Conservation (phyloP, 805 yeast genomes). For the Lipomyces sp. region DNA sequence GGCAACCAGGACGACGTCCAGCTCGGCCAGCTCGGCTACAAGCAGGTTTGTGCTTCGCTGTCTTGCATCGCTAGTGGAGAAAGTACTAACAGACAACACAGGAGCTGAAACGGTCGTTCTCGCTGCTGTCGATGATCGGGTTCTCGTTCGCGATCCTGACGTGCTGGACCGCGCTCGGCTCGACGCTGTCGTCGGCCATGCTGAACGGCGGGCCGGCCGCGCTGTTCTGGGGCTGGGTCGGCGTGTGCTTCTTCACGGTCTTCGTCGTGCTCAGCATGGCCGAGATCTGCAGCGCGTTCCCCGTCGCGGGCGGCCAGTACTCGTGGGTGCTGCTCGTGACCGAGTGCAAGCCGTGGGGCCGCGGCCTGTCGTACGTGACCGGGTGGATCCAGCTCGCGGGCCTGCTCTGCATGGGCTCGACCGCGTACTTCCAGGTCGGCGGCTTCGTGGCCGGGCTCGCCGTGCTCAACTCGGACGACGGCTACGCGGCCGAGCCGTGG, state of each 20-base stretch:
- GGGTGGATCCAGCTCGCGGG: constrained; percentile 33
- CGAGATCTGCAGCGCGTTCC: constrained; percentile 62
- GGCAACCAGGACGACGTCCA: constrained; percentile 9
- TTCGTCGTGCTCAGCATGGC: constrained; percentile 62
- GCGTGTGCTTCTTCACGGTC: constrained; percentile 54
- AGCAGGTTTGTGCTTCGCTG: constrained; percentile 32
- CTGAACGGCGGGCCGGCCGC: constrained; percentile 63
- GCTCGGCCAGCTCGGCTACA: constrained; percentile 26
- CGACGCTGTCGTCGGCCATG: constrained; percentile 59
- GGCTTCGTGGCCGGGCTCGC: constrained; percentile 26
- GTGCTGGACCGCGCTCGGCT: constrained; percentile 60
- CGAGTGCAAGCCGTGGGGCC: constrained; percentile 24
- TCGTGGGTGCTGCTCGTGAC: constrained; percentile 49
- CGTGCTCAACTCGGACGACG: constrained; percentile 21
- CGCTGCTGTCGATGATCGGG: constrained; percentile 45
- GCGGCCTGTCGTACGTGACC: constrained; percentile 22
- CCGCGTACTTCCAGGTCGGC: constrained; percentile 33
- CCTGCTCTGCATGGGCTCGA: constrained; percentile 33
- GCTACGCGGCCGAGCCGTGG: constrained; percentile 26
- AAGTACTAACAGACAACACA: not conserved
- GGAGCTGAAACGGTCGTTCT: constrained; percentile 59
- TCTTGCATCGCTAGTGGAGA: constrained; percentile 44
- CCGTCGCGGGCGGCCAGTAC: constrained; percentile 66
- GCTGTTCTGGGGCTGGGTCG: constrained; percentile 59
- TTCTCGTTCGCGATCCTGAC: constrained; percentile 65